Evolutionary conservation across 2,329 filamentous ascomycete species (phyloP), one percentile per base, ranked within the genome.

Genomic region (Fonsecaea erecta): DNA sequence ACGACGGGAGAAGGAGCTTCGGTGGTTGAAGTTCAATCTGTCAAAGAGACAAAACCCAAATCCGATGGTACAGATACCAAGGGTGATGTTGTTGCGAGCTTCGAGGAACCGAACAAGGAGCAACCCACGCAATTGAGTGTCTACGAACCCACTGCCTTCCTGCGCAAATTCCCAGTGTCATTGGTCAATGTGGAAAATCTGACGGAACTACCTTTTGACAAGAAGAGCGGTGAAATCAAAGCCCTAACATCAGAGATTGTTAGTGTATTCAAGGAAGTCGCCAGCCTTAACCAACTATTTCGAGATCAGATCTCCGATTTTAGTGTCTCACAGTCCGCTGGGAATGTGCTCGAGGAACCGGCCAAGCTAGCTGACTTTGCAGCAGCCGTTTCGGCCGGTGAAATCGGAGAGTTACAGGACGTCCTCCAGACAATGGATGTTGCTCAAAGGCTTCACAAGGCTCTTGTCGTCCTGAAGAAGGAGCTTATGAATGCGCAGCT

Each of bases 401-500:
- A 97, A 74, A 89, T 96, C 62, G 87, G 89, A 62, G 95, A 99
- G 79, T 84, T 98, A 52, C 96, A 99, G 76, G 92, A 96, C 73
- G 92, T 97, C 0, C 82, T 99, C 1, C 89, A 91, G 64, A 91
- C 90, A 59, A 85, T 97, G 77, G 92, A 97, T 73, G 90, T 99
- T 16, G 93, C 98, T 77, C 90, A 96, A 73, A 87, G 96, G 68
- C 86, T 99, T 78, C 90, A 93, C 72, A 98, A 97, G 79, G 91
- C 94, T 0, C 82, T 99, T 2, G 87, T 94, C 51, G 91, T 98
- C 1, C 83, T 99, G 71, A 99, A 99, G 82, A 98, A 97, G 78
- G 95, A 99, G 80, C 86, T 97, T 60, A 97, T 98, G 90, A 99
- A 98, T 72, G 95, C 95, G 0, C 92, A 98, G 76, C 83, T 99